Base-by-base conservation (phyloP, 805 yeast genomes). In the Phaffomyces antillensis region DNA sequence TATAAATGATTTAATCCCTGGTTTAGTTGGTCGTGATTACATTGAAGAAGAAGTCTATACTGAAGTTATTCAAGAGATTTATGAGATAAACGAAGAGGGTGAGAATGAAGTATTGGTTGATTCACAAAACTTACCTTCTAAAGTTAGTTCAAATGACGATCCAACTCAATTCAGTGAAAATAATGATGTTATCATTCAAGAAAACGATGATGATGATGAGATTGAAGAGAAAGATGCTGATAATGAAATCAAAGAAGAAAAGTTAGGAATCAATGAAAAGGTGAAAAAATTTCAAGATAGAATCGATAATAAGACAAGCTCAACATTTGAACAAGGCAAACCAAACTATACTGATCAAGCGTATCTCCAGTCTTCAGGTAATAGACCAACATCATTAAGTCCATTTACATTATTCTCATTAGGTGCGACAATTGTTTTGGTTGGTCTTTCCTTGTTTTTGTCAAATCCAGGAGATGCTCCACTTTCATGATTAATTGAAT, bases 61-160 rank as follows among this genome's bases (percentile, higher is more conserved):
- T 8, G 43, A 42, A 35, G 33, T 37, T 36, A 36, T 42, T 17
- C 40, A 40, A 32, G 45, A 45, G 20, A 39, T 45, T 7, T 43
- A 39, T 33, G 43, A 39, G 25, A 32, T 39, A 16, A n/a, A 20
- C 31, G 37, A 35, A 23, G 28, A 43, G 11, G 37, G 26, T 13
- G 32, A 34, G 11, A n/a, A 17, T 12, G 15, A 16, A 17, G 12
- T 17, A 4, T 18, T 34, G 11, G 24, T 16, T 11, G 24, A 15
- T n/a, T 13, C 12, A 5, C 30, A 6, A 28, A 2, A 13, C 5
- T 12, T 28, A 15, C 15, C 13, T 10, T 11, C 30, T 5, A 28
- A 13, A 11, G 30, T 28, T 28, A 28, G 2, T 28, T 28, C 15
- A 2, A 11, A 28, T 11, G 13, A 28, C 2, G 13, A 7, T 2